Conservation (phyloP, 1,284 basidiomycete genomes). For the Papiliotrema fonsecae region DNA sequence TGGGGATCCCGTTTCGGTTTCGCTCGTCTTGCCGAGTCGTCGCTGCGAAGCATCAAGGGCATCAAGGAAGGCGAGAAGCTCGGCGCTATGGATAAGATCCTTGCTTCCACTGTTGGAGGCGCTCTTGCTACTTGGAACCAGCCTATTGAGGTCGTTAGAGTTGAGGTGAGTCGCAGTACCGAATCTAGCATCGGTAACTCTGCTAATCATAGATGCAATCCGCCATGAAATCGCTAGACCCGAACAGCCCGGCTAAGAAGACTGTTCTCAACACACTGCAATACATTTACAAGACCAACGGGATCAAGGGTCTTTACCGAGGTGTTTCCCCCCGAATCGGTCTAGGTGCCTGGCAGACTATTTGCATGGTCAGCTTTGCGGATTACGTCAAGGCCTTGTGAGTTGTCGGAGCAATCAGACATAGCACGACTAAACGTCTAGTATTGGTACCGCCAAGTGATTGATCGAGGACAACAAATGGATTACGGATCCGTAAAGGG, state of each 20-base stretch:
- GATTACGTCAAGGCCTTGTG: constrained; percentile 86
- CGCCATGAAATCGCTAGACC: constrained; percentile 74
- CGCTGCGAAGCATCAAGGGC: constrained; percentile 65
- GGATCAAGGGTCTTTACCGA: constrained; percentile 93
- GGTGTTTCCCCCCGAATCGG: constrained; percentile 96
- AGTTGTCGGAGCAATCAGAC: constrained; percentile 26
- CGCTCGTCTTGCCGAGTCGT: constrained; percentile 82
- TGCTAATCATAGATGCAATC: constrained; percentile 79
- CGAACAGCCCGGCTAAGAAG: constrained; percentile 76
- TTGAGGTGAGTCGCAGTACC: constrained; percentile 32
- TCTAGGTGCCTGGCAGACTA: constrained; percentile 59
- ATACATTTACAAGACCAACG: constrained; percentile 95
- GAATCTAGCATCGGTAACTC: not conserved
- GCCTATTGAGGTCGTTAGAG: constrained; percentile 72
- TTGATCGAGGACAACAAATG: not conserved
- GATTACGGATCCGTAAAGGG: no score
- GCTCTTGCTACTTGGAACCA: constrained; percentile 99
- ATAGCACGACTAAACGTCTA: not conserved
- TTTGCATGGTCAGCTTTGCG: constrained; percentile 97
- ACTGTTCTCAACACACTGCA: constrained; percentile 85
- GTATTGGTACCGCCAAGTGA: constrained; percentile 8
- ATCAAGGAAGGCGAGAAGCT: constrained; percentile 53
- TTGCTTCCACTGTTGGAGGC: constrained; percentile 84
- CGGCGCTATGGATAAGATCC: constrained; percentile 76
- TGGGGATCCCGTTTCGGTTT: constrained; percentile 99